phyloP scores from a whole-genome alignment of 2,329 filamentous ascomycete species.

The Sarocladium brachiariae region DNA sequence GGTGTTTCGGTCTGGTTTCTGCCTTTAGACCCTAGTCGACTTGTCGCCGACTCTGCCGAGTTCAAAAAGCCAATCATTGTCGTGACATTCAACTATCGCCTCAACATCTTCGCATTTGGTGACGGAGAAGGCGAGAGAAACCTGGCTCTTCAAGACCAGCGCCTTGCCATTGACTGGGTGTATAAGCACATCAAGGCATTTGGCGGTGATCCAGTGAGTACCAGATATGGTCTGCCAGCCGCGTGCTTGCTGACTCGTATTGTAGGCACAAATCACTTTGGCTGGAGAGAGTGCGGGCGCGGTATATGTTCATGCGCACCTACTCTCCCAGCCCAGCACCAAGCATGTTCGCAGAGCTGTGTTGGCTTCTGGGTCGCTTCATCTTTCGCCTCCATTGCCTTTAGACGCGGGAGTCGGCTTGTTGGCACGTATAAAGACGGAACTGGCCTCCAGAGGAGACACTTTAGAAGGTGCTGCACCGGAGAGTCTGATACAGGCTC shows the following conservation, averaged over 20 bases:
- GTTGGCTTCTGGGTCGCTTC: slow-evolving; percentile 34
- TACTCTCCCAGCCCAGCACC: slow-evolving; percentile 24
- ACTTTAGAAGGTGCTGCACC: neutral
- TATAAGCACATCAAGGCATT: slow-evolving; percentile 19
- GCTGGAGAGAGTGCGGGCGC: slow-evolving; percentile 40
- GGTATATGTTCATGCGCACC: slow-evolving; percentile 36
- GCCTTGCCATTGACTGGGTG: slow-evolving; percentile 26
- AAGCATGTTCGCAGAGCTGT: slow-evolving; percentile 22
- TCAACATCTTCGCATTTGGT: slow-evolving; percentile 33
- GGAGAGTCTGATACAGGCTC: slow-evolving; percentile 23
- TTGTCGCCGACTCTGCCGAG: slow-evolving; percentile 28
- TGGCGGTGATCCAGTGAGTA: slow-evolving; percentile 20
- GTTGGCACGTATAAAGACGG: neutral
- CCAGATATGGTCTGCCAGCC: neutral
- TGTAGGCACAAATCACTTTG: slow-evolving; percentile 31
- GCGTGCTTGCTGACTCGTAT: neutral
- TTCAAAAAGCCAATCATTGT: slow-evolving; percentile 16
- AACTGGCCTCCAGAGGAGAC: neutral
- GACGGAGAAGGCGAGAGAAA: slow-evolving; percentile 29
- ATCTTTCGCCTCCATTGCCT: slow-evolving; percentile 35
- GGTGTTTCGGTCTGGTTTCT: neutral
- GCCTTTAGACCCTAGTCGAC: slow-evolving; percentile 24
- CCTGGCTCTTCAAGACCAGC: slow-evolving; percentile 28
- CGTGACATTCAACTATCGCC: slow-evolving; percentile 18
- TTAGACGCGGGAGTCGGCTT: neutral